phyloP scores from a whole-genome alignment of 208 protist genomes.

The Wallacemonas sp. region DNA sequence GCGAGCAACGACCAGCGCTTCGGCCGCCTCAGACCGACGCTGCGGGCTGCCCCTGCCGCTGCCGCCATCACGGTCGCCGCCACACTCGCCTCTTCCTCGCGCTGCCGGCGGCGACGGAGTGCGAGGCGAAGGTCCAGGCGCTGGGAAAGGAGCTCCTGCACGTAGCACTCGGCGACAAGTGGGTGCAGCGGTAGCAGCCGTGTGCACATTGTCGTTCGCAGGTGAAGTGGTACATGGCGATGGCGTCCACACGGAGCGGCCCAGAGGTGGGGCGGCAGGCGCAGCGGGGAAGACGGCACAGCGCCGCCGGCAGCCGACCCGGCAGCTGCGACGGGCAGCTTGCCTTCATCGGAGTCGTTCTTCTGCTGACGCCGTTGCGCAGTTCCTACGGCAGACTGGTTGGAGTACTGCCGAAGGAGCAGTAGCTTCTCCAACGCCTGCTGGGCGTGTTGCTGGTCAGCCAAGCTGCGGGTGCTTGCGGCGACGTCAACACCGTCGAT shows the following conservation, averaged over 20 bases:
- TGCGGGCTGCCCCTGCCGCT: not conserved
- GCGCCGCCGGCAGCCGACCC: not conserved
- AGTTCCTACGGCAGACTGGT: not conserved
- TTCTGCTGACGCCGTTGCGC: too few relatives aligned
- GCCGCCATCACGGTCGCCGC: not conserved
- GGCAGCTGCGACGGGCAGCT: too few relatives aligned
- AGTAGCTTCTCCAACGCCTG: constrained; percentile 26
- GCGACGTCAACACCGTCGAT: constrained; percentile 18
- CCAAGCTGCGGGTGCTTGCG: constrained; percentile 7
- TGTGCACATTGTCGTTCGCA: constrained; percentile 27
- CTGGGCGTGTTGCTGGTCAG: constrained; percentile 10
- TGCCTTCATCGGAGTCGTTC: too few relatives aligned
- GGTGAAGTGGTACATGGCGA: constrained; percentile 41
- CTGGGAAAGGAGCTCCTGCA: constrained; percentile 61
- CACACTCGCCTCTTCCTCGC: not conserved
- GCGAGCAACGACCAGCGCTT: not conserved
- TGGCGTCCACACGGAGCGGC: constrained; percentile 33
- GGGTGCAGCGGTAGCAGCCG: constrained; percentile 45
- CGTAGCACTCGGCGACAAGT: constrained; percentile 61
- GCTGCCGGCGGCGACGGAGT: constrained; percentile 7
- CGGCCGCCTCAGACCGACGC: not conserved
- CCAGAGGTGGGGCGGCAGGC: constrained; percentile 19
- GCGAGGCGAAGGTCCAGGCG: constrained; percentile 30
- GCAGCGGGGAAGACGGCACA: constrained; percentile 6
- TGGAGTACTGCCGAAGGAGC: constrained; percentile 7